A percentile compares a stretch with the other conserved stretches of the same genome.
Evolutionary conservation across 495 filamentous ascomycete genomes (phyloP).

Genomic region (Xylaria sp.): DNA sequence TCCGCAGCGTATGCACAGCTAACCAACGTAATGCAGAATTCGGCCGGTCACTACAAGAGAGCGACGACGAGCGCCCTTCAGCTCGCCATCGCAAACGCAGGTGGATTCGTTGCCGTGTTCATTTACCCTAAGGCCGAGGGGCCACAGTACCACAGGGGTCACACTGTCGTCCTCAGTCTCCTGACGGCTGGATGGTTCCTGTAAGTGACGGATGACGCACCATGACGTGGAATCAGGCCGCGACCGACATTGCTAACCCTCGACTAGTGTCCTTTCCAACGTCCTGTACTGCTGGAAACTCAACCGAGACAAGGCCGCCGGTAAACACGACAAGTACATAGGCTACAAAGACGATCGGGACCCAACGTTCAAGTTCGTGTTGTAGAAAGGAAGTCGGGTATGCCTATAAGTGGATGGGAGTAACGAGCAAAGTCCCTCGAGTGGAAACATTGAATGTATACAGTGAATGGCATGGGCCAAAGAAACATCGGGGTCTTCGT

Average conservation of each 20-base stretch:
- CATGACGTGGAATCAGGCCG: background rate
- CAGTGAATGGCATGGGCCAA: background rate
- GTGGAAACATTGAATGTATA: too few species aligned
- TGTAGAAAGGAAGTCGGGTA: conserved; percentile 44
- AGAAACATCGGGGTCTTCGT: background rate
- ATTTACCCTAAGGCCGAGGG: conserved; percentile 62
- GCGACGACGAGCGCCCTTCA: conserved; percentile 54
- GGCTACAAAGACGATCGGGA: conserved; percentile 71
- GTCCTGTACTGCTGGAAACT: conserved; percentile 70
- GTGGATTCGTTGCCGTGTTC: conserved; percentile 63
- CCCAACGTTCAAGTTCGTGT: conserved; percentile 67
- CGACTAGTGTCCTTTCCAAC: conserved; percentile 64
- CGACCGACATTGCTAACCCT: conserved; percentile 29
- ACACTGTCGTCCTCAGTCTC: conserved; percentile 64
- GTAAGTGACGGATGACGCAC: conserved; percentile 52
- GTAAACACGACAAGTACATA: conserved; percentile 66
- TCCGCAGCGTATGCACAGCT: conserved; percentile 3
- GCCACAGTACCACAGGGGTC: conserved; percentile 57
- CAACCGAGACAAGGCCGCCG: conserved; percentile 67
- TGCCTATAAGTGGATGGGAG: background rate
- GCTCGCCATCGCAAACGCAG: conserved; percentile 57
- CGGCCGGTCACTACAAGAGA: conserved; percentile 54
- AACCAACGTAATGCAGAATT: conserved; percentile 40
- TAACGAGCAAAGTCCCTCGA: background rate
- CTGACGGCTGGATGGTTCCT: conserved; percentile 68